These are phyloP conservation scores for Casuarina glauca DNA, from an alignment of 306 rosid species.

Conservation along the genomic window DNA sequence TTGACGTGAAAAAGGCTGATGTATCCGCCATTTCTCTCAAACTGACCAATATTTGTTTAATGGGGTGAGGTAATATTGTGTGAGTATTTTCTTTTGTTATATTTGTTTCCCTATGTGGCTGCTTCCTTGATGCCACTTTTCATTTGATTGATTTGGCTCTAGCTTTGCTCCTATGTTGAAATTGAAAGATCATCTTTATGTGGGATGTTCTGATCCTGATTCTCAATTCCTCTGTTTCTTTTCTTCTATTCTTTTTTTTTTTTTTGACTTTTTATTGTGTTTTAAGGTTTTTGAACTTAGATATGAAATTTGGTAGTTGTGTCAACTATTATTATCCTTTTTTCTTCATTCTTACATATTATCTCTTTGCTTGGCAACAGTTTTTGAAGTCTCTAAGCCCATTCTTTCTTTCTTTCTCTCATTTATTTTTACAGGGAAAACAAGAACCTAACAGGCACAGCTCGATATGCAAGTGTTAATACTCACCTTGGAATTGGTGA, in stretches of 20 bases:
- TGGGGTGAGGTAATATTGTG: neutral
- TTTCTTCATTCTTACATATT: neutral
- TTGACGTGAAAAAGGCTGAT: neutral
- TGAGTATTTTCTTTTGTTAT: neutral
- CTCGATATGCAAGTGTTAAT: slow-evolving; percentile 99
- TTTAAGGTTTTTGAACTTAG: neutral
- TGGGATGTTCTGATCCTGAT: neutral
- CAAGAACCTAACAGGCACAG: slow-evolving; percentile 99
- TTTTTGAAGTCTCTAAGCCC: neutral
- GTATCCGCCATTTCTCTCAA: neutral
- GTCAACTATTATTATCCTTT: slow-evolving; percentile 2
- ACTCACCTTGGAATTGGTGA: slow-evolving; percentile 99
- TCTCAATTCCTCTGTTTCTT: neutral
- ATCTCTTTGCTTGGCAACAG: neutral
- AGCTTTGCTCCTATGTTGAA: neutral
- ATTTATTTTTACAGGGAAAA: slow-evolving; percentile 60
- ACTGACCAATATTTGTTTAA: neutral
- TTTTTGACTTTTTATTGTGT: neutral
- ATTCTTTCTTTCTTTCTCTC: slow-evolving; percentile 13
- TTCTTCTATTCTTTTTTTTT: neutral
- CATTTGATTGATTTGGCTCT: neutral
- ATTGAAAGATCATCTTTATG: neutral
- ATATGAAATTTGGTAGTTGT: neutral
- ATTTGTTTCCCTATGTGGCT: neutral
- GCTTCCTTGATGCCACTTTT: neutral